Conservation (phyloP, 2,329 filamentous ascomycete genomes). For the Boeremia lycopersici region DNA sequence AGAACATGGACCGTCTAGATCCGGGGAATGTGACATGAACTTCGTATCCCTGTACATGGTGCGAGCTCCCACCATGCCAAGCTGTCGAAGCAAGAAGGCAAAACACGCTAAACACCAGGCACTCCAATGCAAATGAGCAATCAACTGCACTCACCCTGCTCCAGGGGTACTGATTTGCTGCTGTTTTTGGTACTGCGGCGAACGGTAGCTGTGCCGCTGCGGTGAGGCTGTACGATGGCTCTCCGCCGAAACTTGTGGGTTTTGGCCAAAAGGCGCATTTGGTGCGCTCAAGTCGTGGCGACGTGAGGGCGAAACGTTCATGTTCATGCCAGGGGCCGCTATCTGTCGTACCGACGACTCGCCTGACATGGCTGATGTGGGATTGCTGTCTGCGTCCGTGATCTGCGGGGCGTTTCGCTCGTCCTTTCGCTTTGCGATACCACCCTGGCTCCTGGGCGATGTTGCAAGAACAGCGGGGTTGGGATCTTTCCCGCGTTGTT, state of each 20-base stretch:
- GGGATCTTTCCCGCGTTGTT: conserved; percentile 75
- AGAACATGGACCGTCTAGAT: conserved; percentile 15
- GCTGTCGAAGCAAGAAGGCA: conserved; percentile 5
- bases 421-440: conserved; percentile 60
- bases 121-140: conserved; percentile 29
- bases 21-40: conserved; percentile 17
- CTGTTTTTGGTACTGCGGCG: conserved; percentile 45
- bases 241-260: conserved; percentile 41
- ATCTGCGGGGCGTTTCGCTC: conserved; percentile 60
- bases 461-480: conserved; percentile 56
- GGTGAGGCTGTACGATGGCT: conserved; percentile 46
- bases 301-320: conserved; percentile 36
- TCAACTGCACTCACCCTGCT: conserved; percentile 32
- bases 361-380: conserved; percentile 74
- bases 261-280: conserved; percentile 42
- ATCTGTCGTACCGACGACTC: conserved; percentile 85
- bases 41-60: conserved; percentile 6
- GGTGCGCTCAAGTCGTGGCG: conserved; percentile 40
- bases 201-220: conserved; percentile 48
- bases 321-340: conserved; percentile 32
- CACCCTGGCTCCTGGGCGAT: conserved; percentile 42
- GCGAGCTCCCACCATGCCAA: conserved; percentile 5
- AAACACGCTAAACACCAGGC: conserved; percentile 14
- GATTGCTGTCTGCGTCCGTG: conserved; percentile 85
- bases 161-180: conserved; percentile 46